These are phyloP conservation scores for Nakaseomyces glabratus DNA, from an alignment of 1,139 yeast species.

Conservation along the genomic window DNA sequence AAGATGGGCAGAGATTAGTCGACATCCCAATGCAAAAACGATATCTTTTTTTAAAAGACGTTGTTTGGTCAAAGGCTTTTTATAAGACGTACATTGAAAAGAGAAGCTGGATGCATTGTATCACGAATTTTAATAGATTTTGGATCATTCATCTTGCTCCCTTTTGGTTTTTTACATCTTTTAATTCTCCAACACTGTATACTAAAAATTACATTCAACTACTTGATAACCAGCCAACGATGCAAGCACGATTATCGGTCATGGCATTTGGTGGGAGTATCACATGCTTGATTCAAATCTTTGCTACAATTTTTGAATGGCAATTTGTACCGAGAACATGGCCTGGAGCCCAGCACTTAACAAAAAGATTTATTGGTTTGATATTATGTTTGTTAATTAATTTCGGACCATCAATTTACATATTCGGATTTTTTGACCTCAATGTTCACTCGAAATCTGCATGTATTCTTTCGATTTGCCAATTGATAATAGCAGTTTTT, in stretches of 20 bases:
- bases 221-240: constrained; percentile 54
- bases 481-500: constrained; percentile 49
- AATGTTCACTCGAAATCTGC: constrained; percentile 45
- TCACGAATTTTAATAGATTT: constrained; percentile 69
- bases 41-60: constrained; percentile 39
- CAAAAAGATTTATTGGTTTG: constrained; percentile 39
- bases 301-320: constrained; percentile 57
- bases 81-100: constrained; percentile 66
- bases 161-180: constrained; percentile 76
- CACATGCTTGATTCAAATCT: constrained; percentile 53
- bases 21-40: constrained; percentile 40
- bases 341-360: constrained; percentile 53
- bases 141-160: constrained; percentile 75
- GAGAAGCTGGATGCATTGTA: constrained; percentile 69
- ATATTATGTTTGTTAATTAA: constrained; percentile 40
- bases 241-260: constrained; percentile 51
- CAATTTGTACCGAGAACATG: constrained; percentile 58
- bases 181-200: constrained; percentile 69
- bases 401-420: constrained; percentile 53
- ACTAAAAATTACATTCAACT: constrained; percentile 51
- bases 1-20: constrained; percentile 38
- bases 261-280: constrained; percentile 67
- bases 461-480: constrained; percentile 44
- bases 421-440: constrained; percentile 45
- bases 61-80: constrained; percentile 57